Percentiles rank a stretch among this genome's conserved stretches.
Conservation (phyloP, 164 flowering plant species). For the Sextonia rubra region DNA sequence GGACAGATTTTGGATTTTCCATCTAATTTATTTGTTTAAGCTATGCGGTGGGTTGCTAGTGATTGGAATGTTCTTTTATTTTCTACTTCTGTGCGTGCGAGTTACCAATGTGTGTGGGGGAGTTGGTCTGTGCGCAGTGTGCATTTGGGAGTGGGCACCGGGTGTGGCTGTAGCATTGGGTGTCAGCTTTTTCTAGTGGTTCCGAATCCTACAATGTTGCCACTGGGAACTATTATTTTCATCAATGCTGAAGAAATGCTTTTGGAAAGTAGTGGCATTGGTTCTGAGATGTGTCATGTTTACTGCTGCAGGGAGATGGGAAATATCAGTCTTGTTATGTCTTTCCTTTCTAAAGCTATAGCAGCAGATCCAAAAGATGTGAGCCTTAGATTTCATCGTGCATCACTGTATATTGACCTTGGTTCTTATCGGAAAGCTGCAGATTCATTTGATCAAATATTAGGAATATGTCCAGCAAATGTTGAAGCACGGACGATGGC, state of each 20-base stretch:
- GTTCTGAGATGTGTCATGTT: conserved; percentile 2
- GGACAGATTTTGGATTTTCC: not conserved
- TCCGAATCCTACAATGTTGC: not conserved
- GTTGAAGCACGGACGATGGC: conserved; percentile 51
- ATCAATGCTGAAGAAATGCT: not conserved
- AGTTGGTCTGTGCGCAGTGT: not conserved
- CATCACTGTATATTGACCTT: conserved; percentile 51
- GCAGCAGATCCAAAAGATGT: conserved; percentile 66
- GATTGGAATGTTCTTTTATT: not conserved
- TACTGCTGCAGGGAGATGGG: conserved; percentile 43
- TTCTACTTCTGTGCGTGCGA: not conserved
- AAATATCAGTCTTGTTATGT: conserved; percentile 50
- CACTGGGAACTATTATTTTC: not conserved
- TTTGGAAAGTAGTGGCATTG: not conserved
- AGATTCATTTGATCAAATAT: conserved; percentile 62
- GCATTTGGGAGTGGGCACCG: not conserved
- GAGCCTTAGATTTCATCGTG: conserved; percentile 42
- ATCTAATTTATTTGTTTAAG: not conserved
- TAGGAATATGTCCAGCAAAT: conserved; percentile 42
- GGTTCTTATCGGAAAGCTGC: conserved; percentile 67
- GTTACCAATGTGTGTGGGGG: not conserved
- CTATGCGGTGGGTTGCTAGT: not conserved
- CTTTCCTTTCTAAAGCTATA: conserved; percentile 73
- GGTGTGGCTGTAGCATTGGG: not conserved
- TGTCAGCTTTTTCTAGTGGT: not conserved